phyloP scores from a whole-genome alignment of 192 early-diverging fungal genomes.

The Globomyces pollinis-pini region DNA sequence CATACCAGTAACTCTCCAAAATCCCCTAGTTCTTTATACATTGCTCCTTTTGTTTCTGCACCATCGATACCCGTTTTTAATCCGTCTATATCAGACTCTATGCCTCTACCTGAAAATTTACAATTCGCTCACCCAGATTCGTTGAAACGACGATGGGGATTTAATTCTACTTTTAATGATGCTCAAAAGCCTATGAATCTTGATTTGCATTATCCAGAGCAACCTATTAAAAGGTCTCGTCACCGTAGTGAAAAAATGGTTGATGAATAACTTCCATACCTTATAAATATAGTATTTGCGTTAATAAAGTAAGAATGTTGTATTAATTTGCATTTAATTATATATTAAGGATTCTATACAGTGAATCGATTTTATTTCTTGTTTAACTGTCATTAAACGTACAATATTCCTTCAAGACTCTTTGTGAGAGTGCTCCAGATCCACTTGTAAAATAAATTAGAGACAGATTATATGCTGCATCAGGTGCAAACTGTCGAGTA shows the following conservation, averaged over 20 bases:
- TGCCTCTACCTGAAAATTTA: conserved; percentile 7
- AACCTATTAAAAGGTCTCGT: neutral
- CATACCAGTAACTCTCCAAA: too few relatives aligned
- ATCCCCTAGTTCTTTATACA: too few relatives aligned
- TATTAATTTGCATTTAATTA: conserved; percentile 10
- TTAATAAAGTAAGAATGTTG: conserved; percentile 1
- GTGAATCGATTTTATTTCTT: neutral
- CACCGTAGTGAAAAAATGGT: neutral
- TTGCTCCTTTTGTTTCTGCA: neutral
- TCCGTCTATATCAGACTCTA: neutral
- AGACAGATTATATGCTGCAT: conserved; percentile 89
- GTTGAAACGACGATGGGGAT: conserved; percentile 7
- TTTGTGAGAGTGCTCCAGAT: conserved; percentile 58
- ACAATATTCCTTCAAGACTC: conserved; percentile 68
- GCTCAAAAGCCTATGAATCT: neutral
- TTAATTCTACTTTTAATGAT: neutral
- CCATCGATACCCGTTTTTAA: conserved; percentile 7
- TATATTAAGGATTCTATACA: conserved; percentile 18
- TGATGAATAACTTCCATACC: neutral
- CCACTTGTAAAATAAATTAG: conserved; percentile 73
- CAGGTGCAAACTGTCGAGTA: conserved; percentile 25
- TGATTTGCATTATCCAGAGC: conserved; percentile 7
- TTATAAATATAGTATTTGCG: neutral
- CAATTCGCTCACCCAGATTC: neutral
- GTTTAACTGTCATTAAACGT: conserved; percentile 46